These are phyloP conservation scores for Trichoderma oligosporum DNA, from an alignment of 2,329 filamentous ascomycete genomes.

Conservation along the genomic window DNA sequence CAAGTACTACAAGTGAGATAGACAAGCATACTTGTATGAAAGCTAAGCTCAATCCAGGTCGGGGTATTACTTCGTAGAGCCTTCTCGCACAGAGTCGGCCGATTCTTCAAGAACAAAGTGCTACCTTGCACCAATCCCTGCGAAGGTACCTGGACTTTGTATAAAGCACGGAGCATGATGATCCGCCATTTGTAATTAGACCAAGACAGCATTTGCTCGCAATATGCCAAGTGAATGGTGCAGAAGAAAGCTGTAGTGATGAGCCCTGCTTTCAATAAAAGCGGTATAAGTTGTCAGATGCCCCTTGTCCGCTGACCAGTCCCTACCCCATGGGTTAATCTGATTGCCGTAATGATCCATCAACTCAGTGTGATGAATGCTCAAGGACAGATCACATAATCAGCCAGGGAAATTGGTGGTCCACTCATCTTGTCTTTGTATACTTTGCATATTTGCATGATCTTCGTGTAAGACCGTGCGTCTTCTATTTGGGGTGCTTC, in stretches of 20 bases:
- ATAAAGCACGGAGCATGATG: background rate
- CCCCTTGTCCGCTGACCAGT: background rate
- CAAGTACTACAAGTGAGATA: too few species aligned
- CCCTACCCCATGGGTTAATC: background rate
- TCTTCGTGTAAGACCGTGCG: too few species aligned
- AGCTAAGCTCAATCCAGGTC: slow-evolving; percentile 4
- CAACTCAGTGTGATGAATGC: background rate
- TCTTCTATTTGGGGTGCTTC: too few species aligned
- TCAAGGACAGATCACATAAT: background rate
- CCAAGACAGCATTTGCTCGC: background rate
- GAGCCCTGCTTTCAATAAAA: background rate
- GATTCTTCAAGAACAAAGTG: background rate
- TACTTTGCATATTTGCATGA: too few species aligned
- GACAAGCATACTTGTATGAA: background rate
- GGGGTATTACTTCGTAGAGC: too few species aligned
- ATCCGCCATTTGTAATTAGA: background rate
- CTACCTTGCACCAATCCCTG: background rate
- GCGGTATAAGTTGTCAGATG: background rate
- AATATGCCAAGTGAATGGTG: background rate
- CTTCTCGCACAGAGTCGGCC: too few species aligned
- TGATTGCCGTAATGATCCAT: background rate
- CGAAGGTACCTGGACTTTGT: background rate
- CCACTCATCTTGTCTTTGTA: too few species aligned
- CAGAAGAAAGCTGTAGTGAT: background rate
- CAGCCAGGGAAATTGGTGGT: background rate